Conservation (phyloP, 345 rosid genomes). For the Aquilaria malaccensis region DNA sequence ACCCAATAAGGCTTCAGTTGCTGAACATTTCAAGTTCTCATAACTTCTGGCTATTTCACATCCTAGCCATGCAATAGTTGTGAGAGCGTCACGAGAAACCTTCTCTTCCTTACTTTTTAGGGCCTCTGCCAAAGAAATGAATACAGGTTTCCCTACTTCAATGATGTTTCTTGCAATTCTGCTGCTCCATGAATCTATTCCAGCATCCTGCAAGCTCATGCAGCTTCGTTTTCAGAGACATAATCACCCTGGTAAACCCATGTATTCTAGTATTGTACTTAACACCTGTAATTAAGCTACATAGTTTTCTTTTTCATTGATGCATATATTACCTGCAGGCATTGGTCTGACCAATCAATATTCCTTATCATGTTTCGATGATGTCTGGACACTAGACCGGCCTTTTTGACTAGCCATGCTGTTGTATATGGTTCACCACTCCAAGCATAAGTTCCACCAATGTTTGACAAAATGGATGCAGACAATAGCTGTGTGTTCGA, state of each 20-base stretch:
- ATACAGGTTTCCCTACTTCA: constrained; percentile 44
- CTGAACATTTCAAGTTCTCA: constrained; percentile 40
- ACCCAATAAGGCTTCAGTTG: constrained; percentile 58
- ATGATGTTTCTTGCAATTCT: constrained; percentile 54
- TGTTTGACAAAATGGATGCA: constrained; percentile 56
- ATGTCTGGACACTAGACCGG: constrained; percentile 50
- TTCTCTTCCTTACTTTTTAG: constrained; percentile 54
- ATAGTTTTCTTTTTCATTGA: background rate
- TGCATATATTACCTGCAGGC: constrained; percentile 45
- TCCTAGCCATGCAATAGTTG: constrained; percentile 68
- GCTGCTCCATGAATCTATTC: constrained; percentile 61
- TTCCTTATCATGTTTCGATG: constrained; percentile 75
- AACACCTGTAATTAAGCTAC: background rate
- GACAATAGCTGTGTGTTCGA: constrained; percentile 43
- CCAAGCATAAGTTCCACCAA: constrained; percentile 92
- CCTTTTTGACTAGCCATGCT: constrained; percentile 84
- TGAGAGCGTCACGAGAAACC: constrained; percentile 55
- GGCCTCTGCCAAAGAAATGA: constrained; percentile 47
- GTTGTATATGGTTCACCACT: constrained; percentile 77
- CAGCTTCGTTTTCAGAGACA: background rate
- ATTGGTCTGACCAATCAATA: constrained; percentile 65
- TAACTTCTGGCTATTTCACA: constrained; percentile 61
- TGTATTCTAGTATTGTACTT: background rate
- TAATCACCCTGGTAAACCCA: too few species aligned
- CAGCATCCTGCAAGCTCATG: constrained; percentile 48